Base-by-base conservation (phyloP, 164 flowering plant species). In the Buxus sempervirens region DNA sequence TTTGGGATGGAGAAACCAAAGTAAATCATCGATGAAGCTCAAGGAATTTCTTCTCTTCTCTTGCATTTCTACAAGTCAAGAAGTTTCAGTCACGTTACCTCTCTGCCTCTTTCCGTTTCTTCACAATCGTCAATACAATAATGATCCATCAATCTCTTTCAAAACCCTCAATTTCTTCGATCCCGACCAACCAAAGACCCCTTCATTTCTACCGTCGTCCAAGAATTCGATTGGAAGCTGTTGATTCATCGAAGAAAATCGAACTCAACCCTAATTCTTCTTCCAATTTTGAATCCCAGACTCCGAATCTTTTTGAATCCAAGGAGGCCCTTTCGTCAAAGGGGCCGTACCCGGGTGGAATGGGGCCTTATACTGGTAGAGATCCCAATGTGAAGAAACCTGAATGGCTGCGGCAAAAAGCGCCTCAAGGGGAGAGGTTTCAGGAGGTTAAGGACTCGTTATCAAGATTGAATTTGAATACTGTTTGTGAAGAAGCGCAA, bases 401-500 rank as follows among this genome's bases (percentile, higher is more conserved):
- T 0, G 84, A 64, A 25, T 95, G 98, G 98, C 74, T 95, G 71
- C 68, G 96, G 70, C 96, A 95, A 85, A 85, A 73, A 75, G 96
- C 93, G 0, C 90, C 98, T 0, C 91, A 86, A 58, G 98, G 97
- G 16, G 82, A 80, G 64, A 88, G 72, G 81, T 94, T 69, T 70
- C 76, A 80, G 60, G 82, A 90, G 80, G 89, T 91, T 38, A 94
- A 91, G 78, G 84, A 82, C 1, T 81, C 88, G 0, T 71, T 91
- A 59, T 83, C 90, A 9, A 62, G 78, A 56, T 73, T 91, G 80
- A 91, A 90, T 9, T 89, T 94, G 59, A 82, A 94, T 57, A 94
- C 96, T 2, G 98, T 94, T 22, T 94, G 98, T 63, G 90, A 91
- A 78, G 97, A 94, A 73, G 98, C 98, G 0, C 93, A 90, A 65